Evolutionary conservation across 176 grass and related monocot species (phyloP), one percentile per base, ranked within the genome.

Genomic region (Oryza australiensis): DNA sequence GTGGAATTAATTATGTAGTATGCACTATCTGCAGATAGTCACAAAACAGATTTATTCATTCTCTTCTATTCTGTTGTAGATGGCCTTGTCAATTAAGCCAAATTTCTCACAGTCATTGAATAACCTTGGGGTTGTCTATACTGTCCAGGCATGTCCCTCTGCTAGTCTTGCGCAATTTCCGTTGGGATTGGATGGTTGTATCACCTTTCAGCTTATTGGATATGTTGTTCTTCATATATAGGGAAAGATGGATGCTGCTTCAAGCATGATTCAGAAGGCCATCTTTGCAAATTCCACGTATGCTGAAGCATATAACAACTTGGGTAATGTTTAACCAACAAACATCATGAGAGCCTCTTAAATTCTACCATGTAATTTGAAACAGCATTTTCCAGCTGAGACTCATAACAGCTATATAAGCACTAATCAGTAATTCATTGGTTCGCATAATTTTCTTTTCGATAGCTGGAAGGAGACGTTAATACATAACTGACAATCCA

Each of bases 41-140:
- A 8, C 53, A 59, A 33, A 75, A 26, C 38, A 18, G 37, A 64
- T 55, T 83, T 64, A 69, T 80, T 77, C 33, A 41, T 69, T 42
- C 9, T 27, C 5, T 59, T 51, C 51, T 74, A 68, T 55, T 74
- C 2, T 81, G 49, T 84, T 87, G 70, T 85, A 99, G 97, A 87
- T 90, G 97, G 97, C 97, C 67, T 85, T 99, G 77, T 96, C 93
- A 80, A 96, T 99, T 81, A 99, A 94, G 66, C 97, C 91, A 68
- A 92, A 85, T 73, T 99, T 99, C 74, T 94, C 97, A 12, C 97
- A 99, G 84, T 99, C 97, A 60, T 62, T 99, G 68, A 99, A 99
- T 88, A 96, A 99, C 73, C 93, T 99, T 70, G 97, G 97, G 78
- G 97, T 99, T 87, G 97, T 99, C 70, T 95, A 95, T 84, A 99